Evolutionary conservation across 2,329 filamentous ascomycete species (phyloP), one percentile per base, ranked within the genome.

Genomic region (Eutypella sp.): DNA sequence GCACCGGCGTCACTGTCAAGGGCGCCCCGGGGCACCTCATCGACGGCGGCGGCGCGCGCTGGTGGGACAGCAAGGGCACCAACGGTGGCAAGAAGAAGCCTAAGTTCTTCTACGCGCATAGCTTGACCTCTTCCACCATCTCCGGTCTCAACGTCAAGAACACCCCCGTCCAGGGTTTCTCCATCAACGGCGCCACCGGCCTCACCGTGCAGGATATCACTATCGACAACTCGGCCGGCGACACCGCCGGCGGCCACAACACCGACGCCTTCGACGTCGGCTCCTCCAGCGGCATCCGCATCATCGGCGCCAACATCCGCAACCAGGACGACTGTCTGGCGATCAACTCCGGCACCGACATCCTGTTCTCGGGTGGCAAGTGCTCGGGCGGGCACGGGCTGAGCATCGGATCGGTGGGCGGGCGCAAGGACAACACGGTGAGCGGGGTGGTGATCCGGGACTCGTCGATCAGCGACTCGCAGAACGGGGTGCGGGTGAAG

Each of bases 61-160:
- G 76, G 74, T 85, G 81, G 82, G 81, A 85, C 54, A 69, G 72
- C 43, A 54, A 81, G 63, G 82, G 82, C 29, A 61, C 62, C 57
- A 81, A 80, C 57, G 78, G 80, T 23, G 81, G 81, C 59, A 74
- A 74, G 65, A 77, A 63, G 20, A 85, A 85, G 73, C 82, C 82
- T 41, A 75, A 80, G 68, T 80, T 84, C 67, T 82, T 82, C 70
- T 70, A 67, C 44, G 70, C 72, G 5, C 74, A 82, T 58, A 67
- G 64, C 46, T 57, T 84, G 45, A 76, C 62, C 29, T 61, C 68
- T 42, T 79, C 76, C 4, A 62, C 57, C 24, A 79, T 81, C 61
- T 66, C 60, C 20, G 64, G 67, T 44, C 58, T 80, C 39, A 75
- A 74, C 49, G 67, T 80, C 53, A 67, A 72, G 59, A 79, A 81